Percentiles rank a stretch among this genome's conserved stretches.
Conservation (phyloP, 73 alveolate species). For the Paramecium tetraurelia region DNA sequence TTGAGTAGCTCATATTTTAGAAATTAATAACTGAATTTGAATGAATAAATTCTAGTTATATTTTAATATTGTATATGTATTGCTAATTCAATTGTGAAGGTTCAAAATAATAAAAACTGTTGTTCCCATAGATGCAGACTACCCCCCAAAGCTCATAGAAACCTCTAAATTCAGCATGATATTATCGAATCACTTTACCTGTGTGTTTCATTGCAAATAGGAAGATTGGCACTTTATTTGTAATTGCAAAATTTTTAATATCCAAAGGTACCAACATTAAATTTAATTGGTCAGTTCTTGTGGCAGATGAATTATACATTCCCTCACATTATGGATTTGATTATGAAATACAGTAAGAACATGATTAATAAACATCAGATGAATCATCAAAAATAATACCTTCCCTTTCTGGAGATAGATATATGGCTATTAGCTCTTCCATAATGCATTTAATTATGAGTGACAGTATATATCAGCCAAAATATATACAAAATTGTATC, state of each 20-base stretch:
- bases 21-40: not conserved
- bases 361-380: conserved; percentile 57
- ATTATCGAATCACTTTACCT: conserved; percentile 61
- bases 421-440: too few relatives aligned
- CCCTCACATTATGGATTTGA: conserved; percentile 84
- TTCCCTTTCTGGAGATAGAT: conserved; percentile 81
- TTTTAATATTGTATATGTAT: not conserved
- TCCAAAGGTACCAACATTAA: conserved; percentile 82
- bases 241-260: conserved; percentile 86
- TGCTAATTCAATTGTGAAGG: not conserved
- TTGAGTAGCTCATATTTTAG: not conserved
- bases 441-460: not conserved
- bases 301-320: conserved; percentile 76
- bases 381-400: conserved; percentile 36
- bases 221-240: conserved; percentile 84
- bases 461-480: not conserved
- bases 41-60: not conserved
- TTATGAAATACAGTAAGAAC: conserved; percentile 81
- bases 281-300: conserved; percentile 79
- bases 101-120: conserved; percentile 70
- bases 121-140: conserved; percentile 73
- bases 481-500: not conserved
- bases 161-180: conserved; percentile 74
- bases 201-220: conserved; percentile 89
- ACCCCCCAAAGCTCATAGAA: conserved; percentile 82